phyloP scores from a whole-genome alignment of 2,329 filamentous ascomycete species.

The Dactylellina cionopaga region DNA sequence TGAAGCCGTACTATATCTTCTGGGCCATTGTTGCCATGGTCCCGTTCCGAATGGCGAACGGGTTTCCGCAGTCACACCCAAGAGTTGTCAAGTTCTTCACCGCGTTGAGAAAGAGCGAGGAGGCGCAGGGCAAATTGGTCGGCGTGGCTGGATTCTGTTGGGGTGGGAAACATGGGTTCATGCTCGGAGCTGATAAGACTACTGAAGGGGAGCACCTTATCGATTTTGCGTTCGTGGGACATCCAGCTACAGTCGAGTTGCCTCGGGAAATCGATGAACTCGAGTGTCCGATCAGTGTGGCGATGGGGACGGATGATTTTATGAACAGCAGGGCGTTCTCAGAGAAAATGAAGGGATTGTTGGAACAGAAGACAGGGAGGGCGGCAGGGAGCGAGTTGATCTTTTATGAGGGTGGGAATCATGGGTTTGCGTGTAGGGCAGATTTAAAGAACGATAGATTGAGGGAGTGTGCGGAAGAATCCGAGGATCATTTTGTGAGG shows the following conservation, averaged over 20 bases:
- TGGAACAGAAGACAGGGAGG: conserved; percentile 20
- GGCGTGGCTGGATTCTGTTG: conserved; percentile 38
- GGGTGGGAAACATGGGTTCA: conserved; percentile 42
- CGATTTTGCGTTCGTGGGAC: conserved; percentile 37
- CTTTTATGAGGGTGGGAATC: conserved; percentile 39
- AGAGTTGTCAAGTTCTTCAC: conserved; percentile 19
- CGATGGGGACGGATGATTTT: conserved; percentile 47
- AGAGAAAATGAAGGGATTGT: conserved; percentile 6
- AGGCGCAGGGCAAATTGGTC: conserved; percentile 17
- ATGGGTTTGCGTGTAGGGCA: conserved; percentile 41
- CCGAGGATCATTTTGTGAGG: conserved; percentile 40
- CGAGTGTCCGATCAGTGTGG: conserved; percentile 15
- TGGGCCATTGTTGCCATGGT: conserved; percentile 1
- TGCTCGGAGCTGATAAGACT: conserved; percentile 19
- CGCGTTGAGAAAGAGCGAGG: conserved; percentile 12
- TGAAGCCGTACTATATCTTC: conserved; percentile 34
- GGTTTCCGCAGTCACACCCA: neutral
- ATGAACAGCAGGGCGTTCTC: conserved; percentile 13
- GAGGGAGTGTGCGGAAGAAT: conserved; percentile 21
- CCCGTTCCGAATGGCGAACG: conserved; percentile 10
- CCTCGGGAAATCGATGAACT: conserved; percentile 22
- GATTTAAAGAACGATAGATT: conserved; percentile 33
- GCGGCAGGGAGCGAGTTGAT: conserved; percentile 32
- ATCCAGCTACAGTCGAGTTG: conserved; percentile 16
- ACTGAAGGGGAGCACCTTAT: conserved; percentile 16